Conservation (phyloP, 768 basidiomycete species). For the Podaxis sp. region DNA sequence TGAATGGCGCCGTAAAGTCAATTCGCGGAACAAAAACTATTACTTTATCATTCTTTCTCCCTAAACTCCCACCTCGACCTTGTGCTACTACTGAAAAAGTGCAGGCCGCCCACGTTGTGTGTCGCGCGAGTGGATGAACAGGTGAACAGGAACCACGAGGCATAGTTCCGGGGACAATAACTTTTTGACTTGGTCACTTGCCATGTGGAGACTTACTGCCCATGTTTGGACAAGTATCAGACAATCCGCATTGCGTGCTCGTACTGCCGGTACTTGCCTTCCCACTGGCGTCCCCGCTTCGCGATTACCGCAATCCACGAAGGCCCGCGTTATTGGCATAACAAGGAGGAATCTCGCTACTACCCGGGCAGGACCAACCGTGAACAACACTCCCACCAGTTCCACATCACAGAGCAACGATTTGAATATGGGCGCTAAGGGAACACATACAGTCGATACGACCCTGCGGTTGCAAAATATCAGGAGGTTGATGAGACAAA, state of each 20-base stretch:
- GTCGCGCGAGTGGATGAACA: not conserved
- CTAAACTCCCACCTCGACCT: not conserved
- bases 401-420: not conserved
- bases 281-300: not conserved
- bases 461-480: constrained; percentile 57
- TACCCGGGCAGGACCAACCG: not conserved
- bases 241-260: not conserved
- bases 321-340: not conserved
- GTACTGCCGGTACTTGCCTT: not conserved
- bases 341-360: not conserved
- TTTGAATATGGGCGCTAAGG: constrained; percentile 30
- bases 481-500: constrained; percentile 63
- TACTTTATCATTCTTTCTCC: not conserved
- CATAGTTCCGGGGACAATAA: not conserved
- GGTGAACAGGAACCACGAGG: not conserved
- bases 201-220: constrained; percentile 10
- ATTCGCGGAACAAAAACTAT: not conserved
- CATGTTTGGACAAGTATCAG: constrained; percentile 7
- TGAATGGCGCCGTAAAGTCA: not conserved
- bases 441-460: constrained; percentile 52
- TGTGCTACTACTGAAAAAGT: not conserved
- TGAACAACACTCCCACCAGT: not conserved
- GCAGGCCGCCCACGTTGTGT: not conserved
- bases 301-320: not conserved
- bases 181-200: not conserved